phyloP scores from a whole-genome alignment of 345 rosid species.

The Acer negundo region DNA sequence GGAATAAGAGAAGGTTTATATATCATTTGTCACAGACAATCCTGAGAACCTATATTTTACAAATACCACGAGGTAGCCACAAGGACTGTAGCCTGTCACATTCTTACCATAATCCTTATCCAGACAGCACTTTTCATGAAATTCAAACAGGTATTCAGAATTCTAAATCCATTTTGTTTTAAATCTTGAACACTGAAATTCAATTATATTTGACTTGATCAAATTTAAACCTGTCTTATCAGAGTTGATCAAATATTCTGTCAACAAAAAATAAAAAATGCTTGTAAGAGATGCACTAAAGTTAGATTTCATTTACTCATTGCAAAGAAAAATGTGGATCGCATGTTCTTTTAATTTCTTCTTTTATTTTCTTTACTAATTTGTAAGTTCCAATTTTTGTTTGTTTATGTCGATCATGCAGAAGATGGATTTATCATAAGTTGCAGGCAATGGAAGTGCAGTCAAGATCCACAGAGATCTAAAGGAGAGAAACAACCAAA shows the following conservation, averaged over 20 bases:
- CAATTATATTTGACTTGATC: neutral
- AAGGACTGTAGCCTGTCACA: constrained; percentile 3
- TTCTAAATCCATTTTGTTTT: neutral
- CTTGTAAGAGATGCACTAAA: neutral
- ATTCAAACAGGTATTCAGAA: constrained; percentile 38
- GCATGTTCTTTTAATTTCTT: neutral
- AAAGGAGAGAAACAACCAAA: constrained; percentile 18
- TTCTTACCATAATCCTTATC: constrained; percentile 27
- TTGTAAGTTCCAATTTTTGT: neutral
- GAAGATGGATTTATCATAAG: constrained; percentile 41
- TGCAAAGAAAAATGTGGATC: neutral
- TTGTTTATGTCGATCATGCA: constrained; percentile 21
- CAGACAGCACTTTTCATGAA: constrained; percentile 34
- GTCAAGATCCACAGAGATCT: constrained; percentile 6
- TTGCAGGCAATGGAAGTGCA: constrained; percentile 43
- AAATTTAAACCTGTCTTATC: neutral
- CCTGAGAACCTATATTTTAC: constrained; percentile 38
- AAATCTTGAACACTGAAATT: neutral
- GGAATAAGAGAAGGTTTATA: constrained; percentile 32
- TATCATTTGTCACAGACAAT: constrained; percentile 25
- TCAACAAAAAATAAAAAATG: too few species aligned
- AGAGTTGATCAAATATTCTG: neutral
- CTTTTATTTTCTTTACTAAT: neutral
- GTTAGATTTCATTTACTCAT: neutral
- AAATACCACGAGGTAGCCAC: constrained; percentile 26